Percentiles rank a stretch among this genome's conserved stretches.
phyloP scores from a whole-genome alignment of 306 rosid species.

The Lupinus albus region DNA sequence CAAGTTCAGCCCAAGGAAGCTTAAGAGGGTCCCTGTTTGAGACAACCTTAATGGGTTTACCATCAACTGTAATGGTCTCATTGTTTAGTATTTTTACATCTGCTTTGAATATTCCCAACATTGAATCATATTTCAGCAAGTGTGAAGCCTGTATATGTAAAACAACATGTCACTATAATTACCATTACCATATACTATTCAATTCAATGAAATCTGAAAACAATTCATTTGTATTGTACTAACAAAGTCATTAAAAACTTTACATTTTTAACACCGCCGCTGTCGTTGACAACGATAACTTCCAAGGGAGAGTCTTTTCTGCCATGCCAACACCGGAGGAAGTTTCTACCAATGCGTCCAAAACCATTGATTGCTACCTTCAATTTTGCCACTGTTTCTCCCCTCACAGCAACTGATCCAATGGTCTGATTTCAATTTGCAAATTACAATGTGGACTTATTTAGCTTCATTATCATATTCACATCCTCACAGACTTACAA shows the following conservation, averaged over 20 bases:
- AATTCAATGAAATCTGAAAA: conserved; percentile 9
- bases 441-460: conserved; percentile 18
- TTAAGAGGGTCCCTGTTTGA: conserved; percentile 88
- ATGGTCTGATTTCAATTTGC: conserved; percentile 47
- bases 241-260: conserved; percentile 13
- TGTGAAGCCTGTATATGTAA: conserved; percentile 61
- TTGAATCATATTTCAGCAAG: conserved; percentile 88
- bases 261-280: conserved; percentile 97
- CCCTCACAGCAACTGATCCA: conserved; percentile 64
- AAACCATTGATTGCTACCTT: conserved; percentile 98
- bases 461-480: conserved; percentile 14
- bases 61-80: conserved; percentile 82
- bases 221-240: background rate
- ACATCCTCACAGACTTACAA: background rate
- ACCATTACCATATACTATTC: conserved; percentile 9
- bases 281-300: conserved; percentile 90
- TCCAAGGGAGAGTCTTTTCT: conserved; percentile 91
- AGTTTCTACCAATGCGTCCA: conserved; percentile 95
- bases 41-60: conserved; percentile 87
- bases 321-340: conserved; percentile 98
- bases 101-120: conserved; percentile 93
- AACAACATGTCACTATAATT: conserved; percentile 9
- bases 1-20: conserved; percentile 98
- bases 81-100: conserved; percentile 72
- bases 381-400: conserved; percentile 84